Conservation (phyloP, 2,329 filamentous ascomycete genomes). For the Bipolaris oryzae region DNA sequence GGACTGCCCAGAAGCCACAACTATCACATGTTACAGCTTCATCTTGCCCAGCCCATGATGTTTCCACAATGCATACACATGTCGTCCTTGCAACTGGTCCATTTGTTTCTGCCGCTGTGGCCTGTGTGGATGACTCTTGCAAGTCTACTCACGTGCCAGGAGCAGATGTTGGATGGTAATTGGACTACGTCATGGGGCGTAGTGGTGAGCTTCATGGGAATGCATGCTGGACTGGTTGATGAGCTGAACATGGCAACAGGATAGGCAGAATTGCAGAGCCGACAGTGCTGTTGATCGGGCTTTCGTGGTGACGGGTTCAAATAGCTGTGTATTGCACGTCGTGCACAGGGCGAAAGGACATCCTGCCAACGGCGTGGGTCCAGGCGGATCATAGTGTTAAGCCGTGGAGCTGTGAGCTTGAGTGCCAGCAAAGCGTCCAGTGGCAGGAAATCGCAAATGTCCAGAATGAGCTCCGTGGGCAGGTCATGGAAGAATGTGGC, state of each 20-base stretch:
- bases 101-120: slow-evolving; percentile 34
- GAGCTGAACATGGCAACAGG: slow-evolving; percentile 39
- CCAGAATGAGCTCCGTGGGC: slow-evolving; percentile 50
- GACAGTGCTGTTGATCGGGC: slow-evolving; percentile 33
- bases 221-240: slow-evolving; percentile 38
- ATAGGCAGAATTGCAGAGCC: slow-evolving; percentile 40
- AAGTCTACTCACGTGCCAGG: slow-evolving; percentile 44
- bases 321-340: slow-evolving; percentile 37
- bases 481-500: slow-evolving; percentile 33
- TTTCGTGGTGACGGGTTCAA: slow-evolving; percentile 19
- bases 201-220: slow-evolving; percentile 10
- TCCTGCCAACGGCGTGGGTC: slow-evolving; percentile 19
- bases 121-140: slow-evolving; percentile 28
- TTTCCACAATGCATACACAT: slow-evolving; percentile 48
- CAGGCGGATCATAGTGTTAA: slow-evolving; percentile 38
- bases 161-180: slow-evolving; percentile 40
- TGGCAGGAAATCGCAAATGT: slow-evolving; percentile 46
- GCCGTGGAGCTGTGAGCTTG: slow-evolving; percentile 42
- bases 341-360: slow-evolving; percentile 34
- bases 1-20: slow-evolving; percentile 34
- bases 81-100: slow-evolving; percentile 29
- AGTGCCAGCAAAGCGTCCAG: slow-evolving; percentile 47
- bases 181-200: slow-evolving; percentile 32
- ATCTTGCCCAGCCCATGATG: slow-evolving; percentile 34
- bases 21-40: slow-evolving; percentile 39